phyloP scores from a whole-genome alignment of 345 rosid species.

The Citrus mangshanensis region DNA sequence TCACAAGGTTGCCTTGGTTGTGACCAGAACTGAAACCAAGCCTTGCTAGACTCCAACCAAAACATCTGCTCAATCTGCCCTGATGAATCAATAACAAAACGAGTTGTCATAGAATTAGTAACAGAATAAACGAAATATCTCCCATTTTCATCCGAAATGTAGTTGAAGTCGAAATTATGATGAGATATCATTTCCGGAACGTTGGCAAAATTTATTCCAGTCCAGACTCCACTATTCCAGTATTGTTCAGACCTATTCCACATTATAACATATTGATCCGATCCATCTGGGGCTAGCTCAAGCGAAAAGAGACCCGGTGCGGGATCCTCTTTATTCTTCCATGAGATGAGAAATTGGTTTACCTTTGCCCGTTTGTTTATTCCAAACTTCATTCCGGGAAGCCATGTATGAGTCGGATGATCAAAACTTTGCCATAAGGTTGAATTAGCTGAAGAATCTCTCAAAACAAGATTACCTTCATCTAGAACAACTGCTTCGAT shows the following conservation, averaged over 20 bases:
- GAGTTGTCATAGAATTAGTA: constrained; percentile 20
- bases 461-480: constrained; percentile 42
- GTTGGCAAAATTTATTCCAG: constrained; percentile 35
- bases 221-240: constrained; percentile 78
- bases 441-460: constrained; percentile 22
- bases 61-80: constrained; percentile 58
- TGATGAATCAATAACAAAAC: constrained; percentile 49
- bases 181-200: constrained; percentile 73
- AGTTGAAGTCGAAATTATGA: constrained; percentile 54
- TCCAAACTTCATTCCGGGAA: constrained; percentile 61
- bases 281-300: constrained; percentile 46
- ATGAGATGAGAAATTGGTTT: constrained; percentile 47
- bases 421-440: constrained; percentile 77
- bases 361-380: constrained; percentile 33
- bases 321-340: constrained; percentile 64
- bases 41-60: constrained; percentile 31
- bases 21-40: constrained; percentile 72
- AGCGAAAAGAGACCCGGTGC: constrained; percentile 75
- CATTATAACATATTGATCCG: constrained; percentile 46
- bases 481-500: constrained; percentile 33
- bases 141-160: constrained; percentile 33
- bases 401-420: constrained; percentile 65
- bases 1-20: constrained; percentile 69
- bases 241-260: constrained; percentile 49
- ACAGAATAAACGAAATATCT: constrained; percentile 61